A percentile compares a stretch with the other conserved stretches of the same genome.
Conservation (phyloP, 352 stramenopile species). For the Thraustochytrium sp. region DNA sequence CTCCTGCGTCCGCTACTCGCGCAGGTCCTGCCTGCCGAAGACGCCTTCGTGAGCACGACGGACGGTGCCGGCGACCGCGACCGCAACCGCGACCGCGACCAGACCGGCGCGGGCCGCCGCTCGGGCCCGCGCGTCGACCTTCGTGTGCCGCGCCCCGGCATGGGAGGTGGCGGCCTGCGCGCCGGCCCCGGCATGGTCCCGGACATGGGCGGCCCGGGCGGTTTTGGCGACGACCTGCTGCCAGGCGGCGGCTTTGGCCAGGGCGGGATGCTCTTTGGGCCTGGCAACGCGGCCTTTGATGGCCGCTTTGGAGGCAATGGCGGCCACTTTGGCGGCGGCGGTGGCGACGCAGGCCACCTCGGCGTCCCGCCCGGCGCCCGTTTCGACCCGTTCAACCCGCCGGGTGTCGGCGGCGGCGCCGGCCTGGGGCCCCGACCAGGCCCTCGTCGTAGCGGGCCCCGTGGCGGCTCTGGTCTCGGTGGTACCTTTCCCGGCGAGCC, state of each 20-base stretch:
- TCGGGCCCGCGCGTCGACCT: no score
- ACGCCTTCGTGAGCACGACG: not conserved
- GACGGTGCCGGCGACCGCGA: not conserved
- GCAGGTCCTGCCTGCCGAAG: not conserved
- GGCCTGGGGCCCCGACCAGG: not conserved
- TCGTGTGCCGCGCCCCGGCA: no score
- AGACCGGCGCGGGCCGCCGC: no score
- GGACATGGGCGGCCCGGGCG: not conserved
- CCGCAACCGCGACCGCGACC: no score
- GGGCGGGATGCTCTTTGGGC: conserved; percentile 6
- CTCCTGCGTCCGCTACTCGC: not conserved
- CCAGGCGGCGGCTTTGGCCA: not conserved
- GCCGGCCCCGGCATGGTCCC: no score
- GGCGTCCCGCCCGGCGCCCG: not conserved
- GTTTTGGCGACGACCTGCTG: not conserved
- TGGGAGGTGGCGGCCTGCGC: no score
- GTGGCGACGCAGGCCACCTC: not conserved
- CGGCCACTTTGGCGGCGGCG: not conserved
- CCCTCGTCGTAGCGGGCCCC: not conserved
- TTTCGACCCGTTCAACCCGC: not conserved
- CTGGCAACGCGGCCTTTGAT: conserved; percentile 10
- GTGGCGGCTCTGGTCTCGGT: not conserved
- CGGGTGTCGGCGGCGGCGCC: not conserved
- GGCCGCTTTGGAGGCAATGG: not conserved
- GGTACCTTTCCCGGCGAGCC: not conserved